Base-by-base conservation (phyloP, 768 basidiomycete species). In the Cystofilobasidium macerans region DNA sequence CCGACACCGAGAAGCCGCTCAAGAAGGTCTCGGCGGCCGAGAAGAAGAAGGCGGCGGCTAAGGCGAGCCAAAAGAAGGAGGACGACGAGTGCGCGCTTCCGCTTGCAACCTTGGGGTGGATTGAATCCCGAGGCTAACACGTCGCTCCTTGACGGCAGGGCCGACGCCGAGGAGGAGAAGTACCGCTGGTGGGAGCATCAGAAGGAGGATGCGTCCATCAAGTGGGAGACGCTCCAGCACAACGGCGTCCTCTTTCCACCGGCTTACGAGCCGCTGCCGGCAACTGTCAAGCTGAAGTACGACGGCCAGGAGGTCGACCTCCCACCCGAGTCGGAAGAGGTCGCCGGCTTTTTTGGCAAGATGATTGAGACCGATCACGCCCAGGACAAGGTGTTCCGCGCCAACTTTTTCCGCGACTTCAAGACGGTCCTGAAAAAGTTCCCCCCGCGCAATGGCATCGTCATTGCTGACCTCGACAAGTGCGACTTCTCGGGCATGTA, bases 401-500 rank as follows among this genome's bases (percentile, higher is more conserved):
- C 85, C 75, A 98, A 99, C 76, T 99, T 99, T 77, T 99, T 98
- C 75, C 81, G 86, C 0, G 94, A 97, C 74, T 98, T 87, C 82
- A 80, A 83, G 68, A 82, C 78, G 13, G 80, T 94, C 24, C 75
- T 99, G 69, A 84, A 86, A 71, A 81, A 86, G 62, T 76, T 87
- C 74, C 91, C 93, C 70, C 88, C 93, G 89, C 81, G 78, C 57
- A 84, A 89, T 72, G 84, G 84, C 26, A 82, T 82, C 42, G 85
- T 86, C 72, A 87, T 99, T 70, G 82, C 80, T 0, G 79, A 79
- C 32, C 87, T 95, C 72, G 84, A 83, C 24, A 79, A 81, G 59
- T 98, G 95, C 74, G 93, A 99, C 76, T 99, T 98, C 78, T 82
- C 86, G 6, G 89, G 91, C 2, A 93, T 99, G 85, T 91, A 82